Conservation (phyloP, 2,329 filamentous ascomycete species). For the Alternaria gaisen region DNA sequence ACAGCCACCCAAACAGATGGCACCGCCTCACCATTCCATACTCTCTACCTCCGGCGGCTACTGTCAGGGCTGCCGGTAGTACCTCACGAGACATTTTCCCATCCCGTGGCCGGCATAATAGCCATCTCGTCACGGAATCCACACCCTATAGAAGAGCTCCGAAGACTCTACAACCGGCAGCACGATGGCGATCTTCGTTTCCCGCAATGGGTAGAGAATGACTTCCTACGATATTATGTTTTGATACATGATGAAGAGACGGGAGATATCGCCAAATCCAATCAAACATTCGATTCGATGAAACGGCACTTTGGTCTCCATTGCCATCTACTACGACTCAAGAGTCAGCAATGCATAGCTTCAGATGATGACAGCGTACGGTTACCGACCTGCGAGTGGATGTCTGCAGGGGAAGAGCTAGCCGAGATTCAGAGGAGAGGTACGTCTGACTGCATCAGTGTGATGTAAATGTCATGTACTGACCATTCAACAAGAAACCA, state of each 20-base stretch:
- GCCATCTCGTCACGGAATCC: conserved; percentile 90
- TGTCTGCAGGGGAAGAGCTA: conserved; percentile 85
- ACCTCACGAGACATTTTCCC: conserved; percentile 90
- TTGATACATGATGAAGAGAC: conserved; percentile 95
- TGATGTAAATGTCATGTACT: conserved; percentile 12
- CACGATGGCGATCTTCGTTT: conserved; percentile 76
- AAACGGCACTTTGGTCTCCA: conserved; percentile 97
- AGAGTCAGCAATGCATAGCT: conserved; percentile 83
- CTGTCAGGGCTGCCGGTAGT: conserved; percentile 80
- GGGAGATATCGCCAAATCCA: conserved; percentile 90
- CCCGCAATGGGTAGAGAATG: conserved; percentile 86
- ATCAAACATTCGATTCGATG: conserved; percentile 95
- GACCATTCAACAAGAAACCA: conserved; percentile 58
- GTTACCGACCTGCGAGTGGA: conserved; percentile 85
- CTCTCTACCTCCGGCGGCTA: conserved; percentile 82
- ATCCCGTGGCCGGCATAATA: conserved; percentile 93
- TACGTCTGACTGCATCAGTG: conserved; percentile 37
- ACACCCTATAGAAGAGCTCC: conserved; percentile 84
- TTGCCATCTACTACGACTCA: conserved; percentile 87
- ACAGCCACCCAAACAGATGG: conserved; percentile 30
- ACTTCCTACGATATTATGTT: conserved; percentile 95
- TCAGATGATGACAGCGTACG: conserved; percentile 91
- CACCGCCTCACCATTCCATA: conserved; percentile 78
- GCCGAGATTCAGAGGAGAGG: conserved; percentile 73
- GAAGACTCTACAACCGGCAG: conserved; percentile 85